Evolutionary conservation across 768 basidiomycete species (phyloP).

Genomic region (Boletus insuetus): DNA sequence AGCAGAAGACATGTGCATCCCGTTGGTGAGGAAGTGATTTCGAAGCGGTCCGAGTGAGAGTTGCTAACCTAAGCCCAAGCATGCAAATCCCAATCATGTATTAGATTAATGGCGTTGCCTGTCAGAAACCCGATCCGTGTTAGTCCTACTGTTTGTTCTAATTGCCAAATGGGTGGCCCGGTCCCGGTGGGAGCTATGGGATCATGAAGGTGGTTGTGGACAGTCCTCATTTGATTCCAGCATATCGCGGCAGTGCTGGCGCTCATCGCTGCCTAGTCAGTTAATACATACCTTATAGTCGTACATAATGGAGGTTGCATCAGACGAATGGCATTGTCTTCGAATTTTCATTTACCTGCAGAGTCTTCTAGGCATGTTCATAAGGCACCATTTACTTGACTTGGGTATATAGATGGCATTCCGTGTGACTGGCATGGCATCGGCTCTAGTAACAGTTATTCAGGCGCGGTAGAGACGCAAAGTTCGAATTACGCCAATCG

Average conservation of each 20-base stretch:
- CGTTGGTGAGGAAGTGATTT: constrained; percentile 38
- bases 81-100: constrained; percentile 56
- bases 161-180: constrained; percentile 27
- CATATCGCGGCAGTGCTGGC: constrained; percentile 24
- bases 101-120: constrained; percentile 64
- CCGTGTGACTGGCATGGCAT: no score
- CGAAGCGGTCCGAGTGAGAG: neutral
- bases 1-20: constrained; percentile 61
- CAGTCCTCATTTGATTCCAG: neutral
- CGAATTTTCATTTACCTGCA: neutral
- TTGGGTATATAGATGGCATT: neutral
- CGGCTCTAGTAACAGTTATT: no score
- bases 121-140: constrained; percentile 71
- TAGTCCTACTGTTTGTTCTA: constrained; percentile 47
- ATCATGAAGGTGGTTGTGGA: constrained; percentile 10
- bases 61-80: constrained; percentile 33
- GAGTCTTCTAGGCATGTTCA: neutral
- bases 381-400: neutral
- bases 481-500: neutral
- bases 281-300: constrained; percentile 22
- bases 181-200: constrained; percentile 17
- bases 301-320: constrained; percentile 18
- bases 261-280: constrained; percentile 9
- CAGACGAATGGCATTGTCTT: neutral
- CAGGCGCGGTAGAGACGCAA: no score